A percentile compares a stretch with the other conserved stretches of the same genome.
Evolutionary conservation across 192 early-diverging fungal species (phyloP).

Genomic region (Coemansia sp.): DNA sequence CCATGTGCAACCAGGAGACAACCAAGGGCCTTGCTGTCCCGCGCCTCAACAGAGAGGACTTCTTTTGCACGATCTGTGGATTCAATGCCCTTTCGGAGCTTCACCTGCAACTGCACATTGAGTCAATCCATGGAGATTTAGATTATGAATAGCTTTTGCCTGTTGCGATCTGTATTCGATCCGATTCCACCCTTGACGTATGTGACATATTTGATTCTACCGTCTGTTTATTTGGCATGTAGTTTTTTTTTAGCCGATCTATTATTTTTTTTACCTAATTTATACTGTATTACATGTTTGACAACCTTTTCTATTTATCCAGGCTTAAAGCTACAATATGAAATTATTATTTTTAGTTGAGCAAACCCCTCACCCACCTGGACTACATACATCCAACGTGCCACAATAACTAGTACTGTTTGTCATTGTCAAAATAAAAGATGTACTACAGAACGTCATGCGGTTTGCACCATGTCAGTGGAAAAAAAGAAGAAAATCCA

Average conservation of each 20-base stretch:
- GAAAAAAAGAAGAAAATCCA: background rate
- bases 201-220: background rate
- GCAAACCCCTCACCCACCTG: too few relatives aligned
- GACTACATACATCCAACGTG: background rate
- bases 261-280: background rate
- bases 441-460: background rate
- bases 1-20: constrained; percentile 32
- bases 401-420: background rate
- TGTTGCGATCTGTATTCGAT: background rate
- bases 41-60: constrained; percentile 43
- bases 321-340: background rate
- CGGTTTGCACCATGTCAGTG: too few relatives aligned
- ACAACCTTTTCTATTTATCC: background rate
- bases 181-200: background rate
- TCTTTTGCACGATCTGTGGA: constrained; percentile 50
- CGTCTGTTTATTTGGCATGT: background rate
- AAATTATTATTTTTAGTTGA: background rate
- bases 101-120: constrained; percentile 43
- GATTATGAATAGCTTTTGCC: background rate
- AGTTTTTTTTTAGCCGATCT: background rate
- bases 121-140: constrained; percentile 14
- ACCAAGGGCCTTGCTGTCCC: constrained; percentile 9
- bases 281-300: background rate
- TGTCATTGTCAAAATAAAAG: background rate
- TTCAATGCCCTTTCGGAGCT: constrained; percentile 46